Evolutionary conservation across 352 stramenopile genomes (phyloP), one percentile per base, ranked within the genome.

Genomic region (Phytophthora pistaciae): DNA sequence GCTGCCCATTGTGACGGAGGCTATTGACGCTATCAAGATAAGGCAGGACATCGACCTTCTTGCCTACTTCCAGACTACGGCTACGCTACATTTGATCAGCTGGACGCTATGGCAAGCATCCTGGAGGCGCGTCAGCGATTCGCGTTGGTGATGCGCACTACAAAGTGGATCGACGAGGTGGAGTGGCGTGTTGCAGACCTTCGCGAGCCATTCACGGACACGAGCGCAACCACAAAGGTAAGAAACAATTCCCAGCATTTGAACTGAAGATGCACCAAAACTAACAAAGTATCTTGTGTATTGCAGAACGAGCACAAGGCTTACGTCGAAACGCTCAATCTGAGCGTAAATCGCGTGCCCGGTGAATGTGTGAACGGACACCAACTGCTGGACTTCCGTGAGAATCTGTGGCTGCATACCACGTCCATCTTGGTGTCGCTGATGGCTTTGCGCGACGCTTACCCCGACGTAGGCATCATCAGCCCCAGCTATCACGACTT

Each of bases 331-430:
- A 27, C 25, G 25, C 25, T 27, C 25, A 27, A 27, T 3, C 25
- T 46, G 1, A 46, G 5, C 38, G 18, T 14, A 6, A 6, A 5
- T 13, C 10, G 11, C 18, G 18, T 6, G 38, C 18, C 9, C 13
- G 33, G 33, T 3, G 33, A 40, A 1, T 10, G 13, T 18, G 33
- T 61, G 11, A 10, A 4, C 0, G 46, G 59, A 1, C 20, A 27
- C 25, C 25, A 27, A 27, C 25, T 27, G 25, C 25, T 27, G 25
- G 25, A 27, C 25, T 27, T 27, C 25, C 25, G 25, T 27, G 59
- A 66, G n/a, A 66, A 64, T 23, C 3, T 56, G 2, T 56, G 42
- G 57, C 42, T 64, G 2, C 42, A 55, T n/a, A 46, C 38, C 1
- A 46, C 38, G 16, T 20, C 14, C 10, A 46, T n/a, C 7, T 14